Base-by-base conservation (phyloP, 192 early-diverging fungal genomes). In the Funneliformis geosporum region DNA sequence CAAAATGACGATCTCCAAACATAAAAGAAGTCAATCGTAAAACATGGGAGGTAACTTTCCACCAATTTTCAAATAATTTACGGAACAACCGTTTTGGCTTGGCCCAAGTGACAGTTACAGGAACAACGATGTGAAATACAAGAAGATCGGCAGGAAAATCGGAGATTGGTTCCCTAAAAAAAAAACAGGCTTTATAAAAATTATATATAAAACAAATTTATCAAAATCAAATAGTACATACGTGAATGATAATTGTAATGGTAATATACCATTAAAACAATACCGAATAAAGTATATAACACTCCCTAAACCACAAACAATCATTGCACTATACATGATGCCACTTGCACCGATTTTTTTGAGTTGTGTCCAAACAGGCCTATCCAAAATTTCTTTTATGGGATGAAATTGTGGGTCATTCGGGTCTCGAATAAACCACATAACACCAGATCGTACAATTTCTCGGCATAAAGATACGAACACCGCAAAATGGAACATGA, bases 391-490 rank as follows among this genome's bases (percentile, higher is more conserved):
- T 79, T 99, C 98, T 70, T 93, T 91, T 78, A 99, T 94, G 8
- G 97, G 95, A 80, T 96, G 92, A 82, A 97, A 97, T 43, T 95
- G 91, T 25, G 96, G 94, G 81, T 99, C 98, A 66, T 95, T 97
- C 2, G 97, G 97, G 80, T 99, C 97, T 61, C 96, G 92, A 73
- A 99, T 95, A 81, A 98, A 98, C 98, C 98, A 99, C 89, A 99
- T 89, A 33, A 98, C 95, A 23, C 98, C 98, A 3, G 94, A 93
- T 1, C 98, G 92, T 40, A 98, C 90, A 23, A 96, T 87, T 59
- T 93, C 89, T 40, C 96, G 89, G 43, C 94, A 94, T 21, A 91
- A 85, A 23, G 91, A 81, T 5, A 99, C 92, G 82, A 96, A 96
- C 8, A 91, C 85, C 4, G 97, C 93, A 89, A 99, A 95, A 78